These are phyloP conservation scores for Gossypium mustelinum DNA, from an alignment of 345 rosid genomes.

Conservation along the genomic window DNA sequence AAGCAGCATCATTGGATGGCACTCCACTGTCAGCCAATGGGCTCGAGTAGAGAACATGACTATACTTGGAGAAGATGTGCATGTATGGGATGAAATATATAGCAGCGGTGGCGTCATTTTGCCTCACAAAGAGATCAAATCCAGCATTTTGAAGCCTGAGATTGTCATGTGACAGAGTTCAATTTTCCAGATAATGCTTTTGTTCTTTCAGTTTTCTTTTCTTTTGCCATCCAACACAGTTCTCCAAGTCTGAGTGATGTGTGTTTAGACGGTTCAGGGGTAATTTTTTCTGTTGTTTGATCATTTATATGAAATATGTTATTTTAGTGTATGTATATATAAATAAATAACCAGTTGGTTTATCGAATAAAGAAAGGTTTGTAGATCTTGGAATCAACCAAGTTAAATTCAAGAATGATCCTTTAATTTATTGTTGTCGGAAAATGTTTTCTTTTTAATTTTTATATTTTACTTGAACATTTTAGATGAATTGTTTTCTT, in stretches of 20 bases:
- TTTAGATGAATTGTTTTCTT: no score
- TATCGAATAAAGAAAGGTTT: background rate
- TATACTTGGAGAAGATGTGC: conserved; percentile 92
- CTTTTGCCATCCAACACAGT: background rate
- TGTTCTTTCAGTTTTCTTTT: background rate
- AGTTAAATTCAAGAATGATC: no score
- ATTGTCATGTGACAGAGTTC: conserved; percentile 69
- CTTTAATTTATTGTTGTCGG: no score
- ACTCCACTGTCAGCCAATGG: conserved; percentile 96
- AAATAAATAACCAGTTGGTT: conserved; percentile 22
- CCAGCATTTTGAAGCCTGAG: conserved; percentile 97
- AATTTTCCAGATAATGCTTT: conserved; percentile 7
- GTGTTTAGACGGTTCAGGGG: conserved; percentile 16
- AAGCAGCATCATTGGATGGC: conserved; percentile 95
- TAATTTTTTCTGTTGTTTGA: conserved; percentile 6
- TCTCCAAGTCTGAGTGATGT: background rate
- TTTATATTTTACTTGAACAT: no score
- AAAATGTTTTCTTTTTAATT: no score
- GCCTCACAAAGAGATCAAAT: conserved; percentile 96
- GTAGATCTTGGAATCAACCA: background rate
- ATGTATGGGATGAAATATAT: conserved; percentile 86
- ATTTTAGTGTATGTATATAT: conserved; percentile 16
- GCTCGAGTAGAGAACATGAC: conserved; percentile 97
- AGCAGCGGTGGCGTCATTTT: conserved; percentile 94
- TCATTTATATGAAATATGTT: conserved; percentile 18